Conservation (phyloP, 371 early-diverging fungal genomes). For the Rhizomucor pusillus region DNA sequence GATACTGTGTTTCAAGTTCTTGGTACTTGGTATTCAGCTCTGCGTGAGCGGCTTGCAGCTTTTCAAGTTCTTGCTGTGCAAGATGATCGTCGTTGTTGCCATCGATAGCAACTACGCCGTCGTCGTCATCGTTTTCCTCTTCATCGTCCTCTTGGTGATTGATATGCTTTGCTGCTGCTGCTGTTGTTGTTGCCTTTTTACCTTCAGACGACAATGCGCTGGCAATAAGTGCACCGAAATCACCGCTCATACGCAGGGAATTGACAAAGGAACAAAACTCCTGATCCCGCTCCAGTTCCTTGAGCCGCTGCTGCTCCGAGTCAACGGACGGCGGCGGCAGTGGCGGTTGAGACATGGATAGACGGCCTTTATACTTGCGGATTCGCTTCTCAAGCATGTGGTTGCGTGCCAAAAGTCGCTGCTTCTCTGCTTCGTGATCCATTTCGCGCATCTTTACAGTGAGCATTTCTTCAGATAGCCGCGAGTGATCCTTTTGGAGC, state of each 20-base stretch:
- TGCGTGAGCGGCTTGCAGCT: neutral
- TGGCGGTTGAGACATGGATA: neutral
- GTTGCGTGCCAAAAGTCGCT: slow-evolving; percentile 22
- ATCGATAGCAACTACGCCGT: neutral
- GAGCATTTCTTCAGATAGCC: slow-evolving; percentile 46
- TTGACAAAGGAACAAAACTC: slow-evolving; percentile 37
- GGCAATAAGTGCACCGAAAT: slow-evolving; percentile 42
- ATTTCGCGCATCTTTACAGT: slow-evolving; percentile 51
- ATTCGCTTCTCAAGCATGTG: slow-evolving; percentile 16
- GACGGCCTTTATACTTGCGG: slow-evolving; percentile 21
- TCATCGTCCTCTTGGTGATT: neutral
- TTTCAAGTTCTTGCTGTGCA: neutral
- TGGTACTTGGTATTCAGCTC: neutral
- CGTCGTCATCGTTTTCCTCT: neutral
- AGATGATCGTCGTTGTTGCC: neutral
- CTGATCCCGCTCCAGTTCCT: slow-evolving; percentile 27
- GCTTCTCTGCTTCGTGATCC: slow-evolving; percentile 31
- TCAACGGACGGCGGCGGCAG: neutral
- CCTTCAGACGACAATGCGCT: slow-evolving; percentile 23
- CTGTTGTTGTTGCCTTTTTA: neutral
- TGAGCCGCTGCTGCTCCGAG: slow-evolving; percentile 5
- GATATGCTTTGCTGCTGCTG: neutral
- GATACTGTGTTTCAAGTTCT: neutral
- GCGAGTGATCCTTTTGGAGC: slow-evolving; percentile 53
- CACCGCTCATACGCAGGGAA: slow-evolving; percentile 31